Evolutionary conservation across 2,329 filamentous ascomycete species (phyloP).

Genomic region (Microascus cirrosus): DNA sequence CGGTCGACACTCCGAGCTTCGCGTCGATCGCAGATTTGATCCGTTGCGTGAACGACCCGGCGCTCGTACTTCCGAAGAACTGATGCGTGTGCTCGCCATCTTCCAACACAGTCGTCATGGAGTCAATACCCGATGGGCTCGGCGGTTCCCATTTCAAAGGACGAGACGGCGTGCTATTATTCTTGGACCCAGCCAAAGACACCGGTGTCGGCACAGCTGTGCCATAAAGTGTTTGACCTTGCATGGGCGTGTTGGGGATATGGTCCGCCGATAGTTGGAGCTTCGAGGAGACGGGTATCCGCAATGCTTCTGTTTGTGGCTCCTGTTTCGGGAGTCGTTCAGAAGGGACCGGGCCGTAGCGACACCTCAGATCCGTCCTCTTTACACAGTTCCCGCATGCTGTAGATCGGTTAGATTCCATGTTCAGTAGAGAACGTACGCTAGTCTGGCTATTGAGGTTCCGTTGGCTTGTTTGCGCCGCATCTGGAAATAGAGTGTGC

Average conservation of each 20-base stretch:
- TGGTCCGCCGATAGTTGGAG: not conserved
- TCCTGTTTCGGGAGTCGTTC: not conserved
- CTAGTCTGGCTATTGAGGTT: not conserved
- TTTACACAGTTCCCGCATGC: constrained; percentile 20
- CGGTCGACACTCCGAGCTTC: constrained; percentile 9
- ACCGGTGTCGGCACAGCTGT: not conserved
- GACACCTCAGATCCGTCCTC: constrained; percentile 15
- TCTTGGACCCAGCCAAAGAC: too few relatives aligned
- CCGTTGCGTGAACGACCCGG: constrained; percentile 32
- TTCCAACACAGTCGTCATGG: constrained; percentile 32
- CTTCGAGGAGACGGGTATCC: not conserved
- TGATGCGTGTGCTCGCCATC: constrained; percentile 26
- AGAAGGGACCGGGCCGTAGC: constrained; percentile 11
- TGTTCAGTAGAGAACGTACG: not conserved
- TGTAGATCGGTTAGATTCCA: constrained; percentile 6
- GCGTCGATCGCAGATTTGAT: constrained; percentile 30
- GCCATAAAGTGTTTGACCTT: not conserved
- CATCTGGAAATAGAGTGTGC: not conserved
- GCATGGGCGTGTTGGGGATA: not conserved
- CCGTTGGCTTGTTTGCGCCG: not conserved
- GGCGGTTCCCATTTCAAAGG: not conserved
- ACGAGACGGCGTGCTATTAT: not conserved
- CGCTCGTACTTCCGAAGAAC: constrained; percentile 34
- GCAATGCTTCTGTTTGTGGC: not conserved
- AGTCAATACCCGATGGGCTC: constrained; percentile 24